These are phyloP conservation scores for Medicago arabica DNA, from an alignment of 306 rosid genomes.

Conservation along the genomic window DNA sequence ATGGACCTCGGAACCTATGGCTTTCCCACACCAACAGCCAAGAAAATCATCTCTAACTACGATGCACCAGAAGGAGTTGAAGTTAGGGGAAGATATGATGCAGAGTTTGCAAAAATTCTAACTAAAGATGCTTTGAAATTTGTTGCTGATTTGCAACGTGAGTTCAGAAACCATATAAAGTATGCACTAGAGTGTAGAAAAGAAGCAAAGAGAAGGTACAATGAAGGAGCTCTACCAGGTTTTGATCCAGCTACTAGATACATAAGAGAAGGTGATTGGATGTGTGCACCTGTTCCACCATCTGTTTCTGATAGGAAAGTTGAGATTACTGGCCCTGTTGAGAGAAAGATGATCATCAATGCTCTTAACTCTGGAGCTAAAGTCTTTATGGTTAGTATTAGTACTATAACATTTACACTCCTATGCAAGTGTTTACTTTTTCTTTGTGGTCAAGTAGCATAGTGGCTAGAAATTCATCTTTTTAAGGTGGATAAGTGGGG, in stretches of 20 bases:
- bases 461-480: no score
- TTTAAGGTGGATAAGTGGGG: no score
- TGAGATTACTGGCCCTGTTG: conserved; percentile 93
- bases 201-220: conserved; percentile 73
- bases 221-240: conserved; percentile 73
- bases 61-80: conserved; percentile 81
- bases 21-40: conserved; percentile 14
- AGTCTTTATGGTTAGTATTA: conserved; percentile 80
- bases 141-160: conserved; percentile 75
- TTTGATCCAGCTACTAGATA: conserved; percentile 73
- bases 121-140: conserved; percentile 78
- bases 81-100: conserved; percentile 72
- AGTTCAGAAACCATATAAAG: conserved; percentile 69
- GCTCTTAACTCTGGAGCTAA: conserved; percentile 96
- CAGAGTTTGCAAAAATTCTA: conserved; percentile 66
- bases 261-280: conserved; percentile 74
- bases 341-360: conserved; percentile 89
- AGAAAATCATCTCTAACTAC: conserved; percentile 44
- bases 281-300: conserved; percentile 70
- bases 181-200: conserved; percentile 78
- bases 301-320: conserved; percentile 81
- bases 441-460: no score
- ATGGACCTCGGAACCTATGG: conserved; percentile 54
- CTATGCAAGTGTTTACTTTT: background rate
- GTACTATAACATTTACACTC: background rate